These are phyloP conservation scores for Nakaseomyces bracarensis DNA, from an alignment of 1,139 yeast genomes.

Conservation along the genomic window DNA sequence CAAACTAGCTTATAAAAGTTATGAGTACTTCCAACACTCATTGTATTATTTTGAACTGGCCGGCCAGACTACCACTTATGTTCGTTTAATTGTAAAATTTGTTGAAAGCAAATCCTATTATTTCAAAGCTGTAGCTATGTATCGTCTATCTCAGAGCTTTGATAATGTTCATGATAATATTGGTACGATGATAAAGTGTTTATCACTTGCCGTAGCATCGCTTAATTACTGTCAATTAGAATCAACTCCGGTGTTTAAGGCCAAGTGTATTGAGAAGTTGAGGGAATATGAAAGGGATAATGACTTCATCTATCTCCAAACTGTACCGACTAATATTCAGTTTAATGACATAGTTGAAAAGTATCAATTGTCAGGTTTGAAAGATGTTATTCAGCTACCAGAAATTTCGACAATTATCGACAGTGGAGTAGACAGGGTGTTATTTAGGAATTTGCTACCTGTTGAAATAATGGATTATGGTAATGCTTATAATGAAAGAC, in stretches of 20 bases:
- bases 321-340: constrained; percentile 41
- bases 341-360: background rate
- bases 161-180: constrained; percentile 41
- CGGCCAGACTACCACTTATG: constrained; percentile 37
- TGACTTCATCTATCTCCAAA: constrained; percentile 64
- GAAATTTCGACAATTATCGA: background rate
- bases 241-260: background rate
- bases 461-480: constrained; percentile 57
- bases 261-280: constrained; percentile 21
- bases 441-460: constrained; percentile 59
- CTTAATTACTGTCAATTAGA: background rate
- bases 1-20: constrained; percentile 39
- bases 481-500: constrained; percentile 61
- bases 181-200: constrained; percentile 44
- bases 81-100: constrained; percentile 48
- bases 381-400: constrained; percentile 28
- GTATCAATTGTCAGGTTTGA: constrained; percentile 37
- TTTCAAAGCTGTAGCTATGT: constrained; percentile 63
- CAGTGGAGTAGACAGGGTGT: constrained; percentile 6
- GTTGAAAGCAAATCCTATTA: constrained; percentile 46
- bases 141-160: constrained; percentile 41
- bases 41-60: constrained; percentile 50
- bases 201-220: constrained; percentile 6
- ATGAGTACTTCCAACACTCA: constrained; percentile 38
- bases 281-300: constrained; percentile 65